phyloP scores from a whole-genome alignment of 345 rosid species.

The Salix arbutifolia region DNA sequence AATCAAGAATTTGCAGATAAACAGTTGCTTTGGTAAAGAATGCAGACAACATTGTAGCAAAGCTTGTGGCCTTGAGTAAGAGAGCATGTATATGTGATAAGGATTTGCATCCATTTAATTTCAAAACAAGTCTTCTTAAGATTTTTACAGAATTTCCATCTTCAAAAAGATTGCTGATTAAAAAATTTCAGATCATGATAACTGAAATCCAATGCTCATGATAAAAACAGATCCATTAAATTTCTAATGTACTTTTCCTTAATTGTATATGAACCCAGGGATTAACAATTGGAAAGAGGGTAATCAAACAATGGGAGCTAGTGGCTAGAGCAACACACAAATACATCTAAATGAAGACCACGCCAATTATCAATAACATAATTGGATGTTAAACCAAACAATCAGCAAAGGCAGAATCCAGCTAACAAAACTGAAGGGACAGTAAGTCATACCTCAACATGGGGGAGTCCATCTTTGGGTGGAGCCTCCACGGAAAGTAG shows the following conservation, averaged over 20 bases:
- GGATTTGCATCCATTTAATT: not conserved
- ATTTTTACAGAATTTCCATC: not conserved
- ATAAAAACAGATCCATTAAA: not conserved
- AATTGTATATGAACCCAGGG: not conserved
- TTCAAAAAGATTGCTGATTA: not conserved
- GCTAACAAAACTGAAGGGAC: no score
- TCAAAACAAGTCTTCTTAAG: not conserved
- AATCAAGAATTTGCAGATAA: not conserved
- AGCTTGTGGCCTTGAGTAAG: not conserved
- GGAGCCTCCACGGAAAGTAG: no score
- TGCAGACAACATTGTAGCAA: not conserved
- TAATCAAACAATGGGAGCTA: not conserved
- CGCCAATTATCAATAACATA: no score
- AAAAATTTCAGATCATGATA: not conserved
- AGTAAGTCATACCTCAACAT: no score
- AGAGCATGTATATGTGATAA: not conserved
- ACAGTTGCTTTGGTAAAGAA: not conserved
- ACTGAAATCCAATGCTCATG: not conserved
- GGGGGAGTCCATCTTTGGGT: no score
- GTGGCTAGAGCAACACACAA: no score
- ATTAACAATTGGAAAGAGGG: not conserved
- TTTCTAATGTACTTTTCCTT: not conserved
- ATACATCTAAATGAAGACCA: no score
- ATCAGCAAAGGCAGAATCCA: constrained; percentile 10
- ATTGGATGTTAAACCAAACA: not conserved